Base-by-base conservation (phyloP, 2,329 filamentous ascomycete species). In the Hypoxylon sp. region DNA sequence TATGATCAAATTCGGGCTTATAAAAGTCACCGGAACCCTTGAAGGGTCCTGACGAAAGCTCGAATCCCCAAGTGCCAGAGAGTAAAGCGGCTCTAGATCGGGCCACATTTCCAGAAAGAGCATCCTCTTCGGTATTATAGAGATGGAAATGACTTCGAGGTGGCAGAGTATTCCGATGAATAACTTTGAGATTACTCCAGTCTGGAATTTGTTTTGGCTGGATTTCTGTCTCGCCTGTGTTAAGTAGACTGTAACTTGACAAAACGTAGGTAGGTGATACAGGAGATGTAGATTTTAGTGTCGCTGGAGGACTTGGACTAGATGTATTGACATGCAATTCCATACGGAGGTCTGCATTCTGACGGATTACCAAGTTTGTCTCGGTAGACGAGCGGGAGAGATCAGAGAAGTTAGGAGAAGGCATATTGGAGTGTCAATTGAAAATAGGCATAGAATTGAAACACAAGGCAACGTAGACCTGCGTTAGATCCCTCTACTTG, bases 141-240 rank as follows among this genome's bases (percentile, higher is more conserved):
- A 86, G 78, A 74, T 85, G 84, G 74, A 89, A 90, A 71, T 86
- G 81, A 53, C 86, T 84, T 62, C 88, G 84, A 3, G 87, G 85
- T 8, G 85, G 80, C 5, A 91, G 80, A 0, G 86, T 88, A 71
- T 89, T 89, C 70, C 84, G 85, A 75, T 90, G 89, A 14, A 91
- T 81, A 31, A 91, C 81, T 3, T 82, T 74, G 63, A 89, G 82
- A 71, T 91, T 91, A 76, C 83, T 87, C 87, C 88, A 91, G 74
- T 91, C 88, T 0, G 87, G 87, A 4, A 78, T 53, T 8, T 72
- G 63, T 8, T 75, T 67, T 1, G 81, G 81, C 35, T 77, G 66
- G 47, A 77, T 63, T 26, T 74, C 74, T 33, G 68, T 67, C 42
- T 55, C 10, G 22, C 19, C 37, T 54, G 29, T 14, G 29, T 13